These are phyloP conservation scores for Fraxinus nigra DNA, from an alignment of 305 asterid genomes.

Conservation along the genomic window DNA sequence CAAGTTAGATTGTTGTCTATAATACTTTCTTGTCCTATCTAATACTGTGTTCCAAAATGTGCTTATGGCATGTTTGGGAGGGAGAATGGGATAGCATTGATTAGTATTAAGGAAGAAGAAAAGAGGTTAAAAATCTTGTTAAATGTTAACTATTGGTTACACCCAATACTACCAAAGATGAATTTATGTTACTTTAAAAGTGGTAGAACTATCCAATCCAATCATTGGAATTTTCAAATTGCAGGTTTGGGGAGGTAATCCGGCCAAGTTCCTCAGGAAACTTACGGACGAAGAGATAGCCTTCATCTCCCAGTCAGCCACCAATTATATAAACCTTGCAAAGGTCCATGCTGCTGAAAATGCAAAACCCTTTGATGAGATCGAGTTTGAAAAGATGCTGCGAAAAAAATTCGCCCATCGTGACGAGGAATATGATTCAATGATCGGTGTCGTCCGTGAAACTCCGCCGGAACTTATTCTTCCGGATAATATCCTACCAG, in stretches of 20 bases:
- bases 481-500: slow-evolving; percentile 38
- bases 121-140: not conserved
- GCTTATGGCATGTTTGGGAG: not conserved
- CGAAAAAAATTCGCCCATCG: slow-evolving; percentile 36
- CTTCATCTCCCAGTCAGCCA: slow-evolving; percentile 40
- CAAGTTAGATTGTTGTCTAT: not conserved
- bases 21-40: not conserved
- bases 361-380: slow-evolving; percentile 37
- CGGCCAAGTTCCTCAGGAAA: slow-evolving; percentile 44
- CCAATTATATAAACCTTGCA: slow-evolving; percentile 39
- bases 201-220: not conserved
- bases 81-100: not conserved
- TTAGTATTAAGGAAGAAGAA: not conserved
- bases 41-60: not conserved
- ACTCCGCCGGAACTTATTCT: slow-evolving; percentile 43
- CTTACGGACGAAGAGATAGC: slow-evolving; percentile 38
- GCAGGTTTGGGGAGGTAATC: slow-evolving; percentile 47
- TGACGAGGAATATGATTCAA: slow-evolving; percentile 42
- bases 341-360: slow-evolving; percentile 48
- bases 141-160: not conserved
- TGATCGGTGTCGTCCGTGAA: slow-evolving; percentile 41
- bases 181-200: not conserved
- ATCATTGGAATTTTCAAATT: not conserved
- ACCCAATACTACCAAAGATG: not conserved
- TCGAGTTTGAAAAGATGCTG: slow-evolving; percentile 39